A percentile compares a stretch with the other conserved stretches of the same genome.
Evolutionary conservation across 1,284 basidiomycete genomes (phyloP).

Genomic region (Laetiporus sulphureus): DNA sequence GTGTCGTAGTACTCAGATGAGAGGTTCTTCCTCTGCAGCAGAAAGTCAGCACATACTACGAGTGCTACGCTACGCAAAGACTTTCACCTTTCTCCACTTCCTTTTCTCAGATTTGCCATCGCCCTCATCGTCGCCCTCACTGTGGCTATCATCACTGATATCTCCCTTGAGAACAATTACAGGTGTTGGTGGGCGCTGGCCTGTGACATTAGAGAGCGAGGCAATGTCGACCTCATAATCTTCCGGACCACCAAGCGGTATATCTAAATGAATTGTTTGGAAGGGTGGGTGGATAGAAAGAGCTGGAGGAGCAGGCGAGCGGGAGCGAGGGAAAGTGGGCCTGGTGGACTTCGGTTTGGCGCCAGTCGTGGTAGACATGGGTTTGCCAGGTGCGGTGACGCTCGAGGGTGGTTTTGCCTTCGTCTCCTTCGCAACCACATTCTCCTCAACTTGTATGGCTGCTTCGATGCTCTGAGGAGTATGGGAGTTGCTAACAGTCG

Average conservation of each 20-base stretch:
- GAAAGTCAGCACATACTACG: no score
- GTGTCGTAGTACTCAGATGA: constrained; percentile 81
- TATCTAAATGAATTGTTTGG: constrained; percentile 61
- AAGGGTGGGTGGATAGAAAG: constrained; percentile 46
- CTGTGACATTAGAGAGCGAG: constrained; percentile 50
- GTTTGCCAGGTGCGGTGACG: constrained; percentile 19
- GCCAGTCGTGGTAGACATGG: constrained; percentile 18
- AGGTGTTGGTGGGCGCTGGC: constrained; percentile 57
- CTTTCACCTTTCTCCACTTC: constrained; percentile 39
- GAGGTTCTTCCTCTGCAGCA: constrained; percentile 51
- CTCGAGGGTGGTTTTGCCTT: constrained; percentile 23
- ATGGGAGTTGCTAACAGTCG: constrained; percentile 4
- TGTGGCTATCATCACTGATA: constrained; percentile 46
- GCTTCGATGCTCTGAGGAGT: constrained; percentile 7
- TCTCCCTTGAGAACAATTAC: constrained; percentile 36
- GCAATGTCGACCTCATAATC: constrained; percentile 69
- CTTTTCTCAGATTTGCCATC: constrained; percentile 30
- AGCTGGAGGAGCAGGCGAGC: constrained; percentile 52
- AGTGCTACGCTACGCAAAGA: no score
- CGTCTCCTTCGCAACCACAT: constrained; percentile 12
- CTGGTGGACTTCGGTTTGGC: constrained; percentile 40
- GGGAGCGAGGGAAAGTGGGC: constrained; percentile 41
- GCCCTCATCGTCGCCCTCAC: constrained; percentile 39
- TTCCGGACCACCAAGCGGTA: constrained; percentile 61
- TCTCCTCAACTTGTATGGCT: constrained; percentile 8